Conservation (phyloP, 208 protist genomes). For the Tetramitus jugosus region DNA sequence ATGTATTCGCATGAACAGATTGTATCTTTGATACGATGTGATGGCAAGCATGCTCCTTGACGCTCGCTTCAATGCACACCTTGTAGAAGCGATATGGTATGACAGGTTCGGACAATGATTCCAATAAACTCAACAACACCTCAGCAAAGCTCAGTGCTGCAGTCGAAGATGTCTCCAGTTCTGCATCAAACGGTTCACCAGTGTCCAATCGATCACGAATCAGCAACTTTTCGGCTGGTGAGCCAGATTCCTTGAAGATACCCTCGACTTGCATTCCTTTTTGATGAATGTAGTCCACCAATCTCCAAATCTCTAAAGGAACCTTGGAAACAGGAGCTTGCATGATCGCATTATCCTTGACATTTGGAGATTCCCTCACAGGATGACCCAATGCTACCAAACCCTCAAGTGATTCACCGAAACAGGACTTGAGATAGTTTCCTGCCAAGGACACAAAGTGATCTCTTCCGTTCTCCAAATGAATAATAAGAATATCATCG, state of each 20-base stretch:
- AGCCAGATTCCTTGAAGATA: slow-evolving; percentile 1
- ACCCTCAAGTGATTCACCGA: neutral
- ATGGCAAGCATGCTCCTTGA: neutral
- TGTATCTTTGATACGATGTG: neutral
- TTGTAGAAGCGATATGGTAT: slow-evolving; percentile 10
- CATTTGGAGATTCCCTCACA: neutral
- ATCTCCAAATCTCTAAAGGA: slow-evolving; percentile 9
- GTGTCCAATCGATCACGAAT: neutral
- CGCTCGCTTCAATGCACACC: neutral
- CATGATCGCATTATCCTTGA: neutral
- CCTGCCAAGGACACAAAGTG: slow-evolving; percentile 21
- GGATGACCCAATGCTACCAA: neutral
- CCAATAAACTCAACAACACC: slow-evolving; percentile 20
- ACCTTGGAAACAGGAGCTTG: neutral
- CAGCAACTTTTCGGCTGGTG: neutral
- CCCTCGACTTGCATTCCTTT: slow-evolving; percentile 19
- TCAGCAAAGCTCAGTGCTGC: no score
- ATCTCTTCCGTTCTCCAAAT: slow-evolving; percentile 26
- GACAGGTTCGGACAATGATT: neutral
- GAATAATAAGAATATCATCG: slow-evolving; percentile 25
- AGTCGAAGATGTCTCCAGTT: neutral
- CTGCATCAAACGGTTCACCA: neutral
- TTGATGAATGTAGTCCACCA: slow-evolving; percentile 23
- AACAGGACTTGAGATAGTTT: slow-evolving; percentile 12
- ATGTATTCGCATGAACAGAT: neutral